phyloP scores from a whole-genome alignment of 495 filamentous ascomycete species.

The Aspergillus ostianus region DNA sequence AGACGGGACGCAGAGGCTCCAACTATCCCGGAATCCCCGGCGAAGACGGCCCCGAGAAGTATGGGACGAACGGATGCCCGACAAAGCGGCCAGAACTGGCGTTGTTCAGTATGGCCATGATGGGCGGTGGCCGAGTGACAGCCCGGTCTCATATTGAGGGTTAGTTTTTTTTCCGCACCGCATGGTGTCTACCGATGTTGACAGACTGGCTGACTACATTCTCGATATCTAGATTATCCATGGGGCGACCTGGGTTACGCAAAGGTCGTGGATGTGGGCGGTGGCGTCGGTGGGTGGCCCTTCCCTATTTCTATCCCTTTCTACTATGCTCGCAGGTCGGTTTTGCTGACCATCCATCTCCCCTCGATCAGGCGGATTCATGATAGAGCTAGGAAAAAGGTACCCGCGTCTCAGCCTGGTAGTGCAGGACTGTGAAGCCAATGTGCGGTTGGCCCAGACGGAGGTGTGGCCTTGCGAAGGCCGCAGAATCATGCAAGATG shows the following conservation, averaged over 20 bases:
- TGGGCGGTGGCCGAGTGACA: slow-evolving; percentile 31
- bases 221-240: slow-evolving; percentile 20
- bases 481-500: slow-evolving; percentile 2
- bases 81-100: slow-evolving; percentile 26
- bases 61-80: slow-evolving; percentile 1
- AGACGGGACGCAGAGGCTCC: neutral
- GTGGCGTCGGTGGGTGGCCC: slow-evolving; percentile 28
- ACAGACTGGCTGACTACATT: neutral
- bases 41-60: slow-evolving; percentile 7
- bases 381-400: slow-evolving; percentile 4
- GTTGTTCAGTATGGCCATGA: slow-evolving; percentile 32
- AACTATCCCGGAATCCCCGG: slow-evolving; percentile 6
- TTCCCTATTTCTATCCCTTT: too few species aligned
- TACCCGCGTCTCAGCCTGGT: slow-evolving; percentile 33
- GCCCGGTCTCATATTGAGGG: slow-evolving; percentile 32
- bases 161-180: too few species aligned
- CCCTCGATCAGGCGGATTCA: slow-evolving; percentile 1
- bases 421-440: slow-evolving; percentile 37
- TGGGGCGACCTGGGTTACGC: slow-evolving; percentile 33
- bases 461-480: slow-evolving; percentile 9
- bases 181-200: neutral
- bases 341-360: too few species aligned
- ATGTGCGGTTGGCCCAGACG: slow-evolving; percentile 25
- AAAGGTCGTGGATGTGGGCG: slow-evolving; percentile 41
- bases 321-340: too few species aligned